phyloP scores from a whole-genome alignment of 352 stramenopile species.

The Phytopythium sindhum region DNA sequence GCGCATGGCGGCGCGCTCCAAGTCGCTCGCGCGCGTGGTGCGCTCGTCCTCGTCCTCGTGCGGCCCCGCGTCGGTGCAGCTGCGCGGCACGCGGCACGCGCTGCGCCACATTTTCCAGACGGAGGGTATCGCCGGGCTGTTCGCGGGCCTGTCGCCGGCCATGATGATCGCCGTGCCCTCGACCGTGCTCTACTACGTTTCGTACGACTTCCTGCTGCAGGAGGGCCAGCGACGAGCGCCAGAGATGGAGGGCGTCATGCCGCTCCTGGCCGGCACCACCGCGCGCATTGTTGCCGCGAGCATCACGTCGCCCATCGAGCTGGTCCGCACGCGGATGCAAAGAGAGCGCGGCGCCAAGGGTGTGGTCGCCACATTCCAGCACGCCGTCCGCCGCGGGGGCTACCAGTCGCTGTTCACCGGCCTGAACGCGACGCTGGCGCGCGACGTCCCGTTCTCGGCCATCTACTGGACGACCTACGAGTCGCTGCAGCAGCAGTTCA shows the following conservation, averaged over 20 bases:
- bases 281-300: slow-evolving; percentile 73
- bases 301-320: slow-evolving; percentile 84
- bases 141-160: slow-evolving; percentile 86
- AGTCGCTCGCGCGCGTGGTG: slow-evolving; percentile 21
- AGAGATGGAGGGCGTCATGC: slow-evolving; percentile 35
- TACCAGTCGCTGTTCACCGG: slow-evolving; percentile 82
- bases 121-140: slow-evolving; percentile 78
- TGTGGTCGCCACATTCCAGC: slow-evolving; percentile 45
- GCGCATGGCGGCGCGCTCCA: slow-evolving; percentile 44
- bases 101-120: slow-evolving; percentile 77
- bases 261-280: slow-evolving; percentile 61
- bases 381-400: slow-evolving; percentile 64
- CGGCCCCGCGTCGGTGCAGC: slow-evolving; percentile 17
- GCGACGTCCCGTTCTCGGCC: slow-evolving; percentile 94
- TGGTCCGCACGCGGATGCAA: slow-evolving; percentile 88
- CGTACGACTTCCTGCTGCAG: slow-evolving; percentile 88
- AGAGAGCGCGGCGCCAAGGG: slow-evolving; percentile 21
- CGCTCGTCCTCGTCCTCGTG: not conserved
- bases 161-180: slow-evolving; percentile 93
- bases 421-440: slow-evolving; percentile 87
- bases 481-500: slow-evolving; percentile 41
- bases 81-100: slow-evolving; percentile 59
- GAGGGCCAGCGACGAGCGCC: slow-evolving; percentile 36
- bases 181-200: slow-evolving; percentile 94
- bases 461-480: slow-evolving; percentile 95